phyloP scores from a whole-genome alignment of 176 grass and related monocot genomes.

The Olyra latifolia region DNA sequence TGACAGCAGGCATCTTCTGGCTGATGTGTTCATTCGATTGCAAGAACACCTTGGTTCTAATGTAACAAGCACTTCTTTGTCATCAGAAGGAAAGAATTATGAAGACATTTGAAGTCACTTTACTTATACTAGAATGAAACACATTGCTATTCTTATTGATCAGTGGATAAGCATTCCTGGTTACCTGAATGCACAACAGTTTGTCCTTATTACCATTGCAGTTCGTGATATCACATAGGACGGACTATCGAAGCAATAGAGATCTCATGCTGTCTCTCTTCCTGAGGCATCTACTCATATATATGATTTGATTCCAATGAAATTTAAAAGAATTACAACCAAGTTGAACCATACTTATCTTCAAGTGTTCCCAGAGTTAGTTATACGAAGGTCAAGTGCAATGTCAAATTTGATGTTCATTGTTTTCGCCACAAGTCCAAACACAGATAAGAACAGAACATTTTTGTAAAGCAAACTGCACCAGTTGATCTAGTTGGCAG shows the following conservation, averaged over 20 bases:
- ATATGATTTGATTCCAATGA: neutral
- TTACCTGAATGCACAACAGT: slow-evolving; percentile 6
- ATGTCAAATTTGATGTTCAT: neutral
- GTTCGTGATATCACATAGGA: neutral
- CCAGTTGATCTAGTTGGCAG: neutral
- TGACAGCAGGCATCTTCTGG: neutral
- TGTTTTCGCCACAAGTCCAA: neutral
- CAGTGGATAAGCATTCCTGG: neutral
- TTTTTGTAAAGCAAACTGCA: neutral
- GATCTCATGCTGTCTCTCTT: neutral
- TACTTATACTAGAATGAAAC: neutral
- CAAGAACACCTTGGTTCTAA: neutral
- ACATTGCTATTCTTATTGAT: neutral
- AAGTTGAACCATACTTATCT: neutral
- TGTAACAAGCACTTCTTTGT: neutral
- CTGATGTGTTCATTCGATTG: neutral
- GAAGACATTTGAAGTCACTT: neutral
- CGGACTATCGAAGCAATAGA: neutral
- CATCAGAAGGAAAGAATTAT: neutral
- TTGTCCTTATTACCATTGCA: neutral
- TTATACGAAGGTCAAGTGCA: neutral
- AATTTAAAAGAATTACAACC: neutral
- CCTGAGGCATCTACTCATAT: neutral
- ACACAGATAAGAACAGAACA: neutral
- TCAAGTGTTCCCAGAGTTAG: neutral